Evolutionary conservation across 306 rosid genomes (phyloP).

Genomic region (Oemleria cerasiformis): DNA sequence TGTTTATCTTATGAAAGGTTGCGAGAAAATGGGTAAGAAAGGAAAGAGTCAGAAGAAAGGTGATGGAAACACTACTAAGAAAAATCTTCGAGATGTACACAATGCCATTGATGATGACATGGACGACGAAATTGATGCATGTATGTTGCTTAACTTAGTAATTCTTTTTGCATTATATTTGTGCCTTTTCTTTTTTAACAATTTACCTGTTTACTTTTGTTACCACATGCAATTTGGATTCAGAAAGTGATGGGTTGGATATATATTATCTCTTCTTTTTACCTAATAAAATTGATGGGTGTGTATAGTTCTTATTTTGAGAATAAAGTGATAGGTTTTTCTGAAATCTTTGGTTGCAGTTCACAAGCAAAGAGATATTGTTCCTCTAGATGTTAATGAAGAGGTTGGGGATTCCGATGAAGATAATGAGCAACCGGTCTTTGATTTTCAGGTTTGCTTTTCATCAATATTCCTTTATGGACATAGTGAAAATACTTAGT

Average conservation of each 20-base stretch:
- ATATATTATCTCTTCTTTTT: neutral
- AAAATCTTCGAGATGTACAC: slow-evolving; percentile 19
- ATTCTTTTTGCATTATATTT: neutral
- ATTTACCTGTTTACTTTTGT: neutral
- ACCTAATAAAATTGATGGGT: neutral
- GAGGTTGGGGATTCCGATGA: slow-evolving; percentile 56
- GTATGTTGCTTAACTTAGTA: slow-evolving; percentile 35
- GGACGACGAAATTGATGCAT: slow-evolving; percentile 87
- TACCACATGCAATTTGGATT: neutral
- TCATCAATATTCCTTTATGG: neutral
- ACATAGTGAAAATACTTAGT: neutral
- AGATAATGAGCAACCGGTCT: slow-evolving; percentile 64
- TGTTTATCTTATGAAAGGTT: neutral
- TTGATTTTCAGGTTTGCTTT: slow-evolving; percentile 54
- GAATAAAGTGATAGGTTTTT: neutral
- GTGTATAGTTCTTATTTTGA: neutral
- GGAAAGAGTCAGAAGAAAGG: slow-evolving; percentile 44
- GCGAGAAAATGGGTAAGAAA: slow-evolving; percentile 54
- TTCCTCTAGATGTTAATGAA: slow-evolving; percentile 60
- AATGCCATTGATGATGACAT: slow-evolving; percentile 42
- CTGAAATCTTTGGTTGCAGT: slow-evolving; percentile 40
- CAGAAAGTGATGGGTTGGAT: neutral
- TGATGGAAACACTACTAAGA: slow-evolving; percentile 28
- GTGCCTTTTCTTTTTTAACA: too few relatives aligned
- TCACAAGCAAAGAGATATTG: slow-evolving; percentile 73